These are phyloP conservation scores for Eucalyptus lansdowneana DNA, from an alignment of 345 rosid genomes.

Conservation along the genomic window DNA sequence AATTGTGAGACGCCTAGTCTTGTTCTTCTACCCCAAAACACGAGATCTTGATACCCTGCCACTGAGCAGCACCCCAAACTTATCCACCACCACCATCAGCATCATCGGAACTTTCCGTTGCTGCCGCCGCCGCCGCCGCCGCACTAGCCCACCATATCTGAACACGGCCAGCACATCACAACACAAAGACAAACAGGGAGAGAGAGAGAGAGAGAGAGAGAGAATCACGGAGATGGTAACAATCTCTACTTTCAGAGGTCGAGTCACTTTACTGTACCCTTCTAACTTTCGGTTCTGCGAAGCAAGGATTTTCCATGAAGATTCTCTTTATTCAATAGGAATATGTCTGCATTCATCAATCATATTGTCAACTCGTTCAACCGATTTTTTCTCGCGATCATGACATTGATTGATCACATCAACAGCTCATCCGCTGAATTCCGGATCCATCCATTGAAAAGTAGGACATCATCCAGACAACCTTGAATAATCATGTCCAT, in stretches of 20 bases:
- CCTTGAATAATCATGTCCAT: background rate
- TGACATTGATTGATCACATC: background rate
- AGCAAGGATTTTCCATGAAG: background rate
- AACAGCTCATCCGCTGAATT: background rate
- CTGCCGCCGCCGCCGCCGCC: rapidly evolving
- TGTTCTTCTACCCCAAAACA: background rate
- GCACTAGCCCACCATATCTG: background rate
- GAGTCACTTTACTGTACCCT: background rate
- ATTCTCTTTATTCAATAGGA: background rate
- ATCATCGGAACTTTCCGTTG: background rate
- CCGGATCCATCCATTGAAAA: background rate
- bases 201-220: background rate
- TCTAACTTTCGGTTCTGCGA: background rate
- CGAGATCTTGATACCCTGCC: background rate
- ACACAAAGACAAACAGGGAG: background rate
- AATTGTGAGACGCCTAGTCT: background rate
- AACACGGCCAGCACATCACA: background rate
- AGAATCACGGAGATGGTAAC: background rate
- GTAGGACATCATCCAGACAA: background rate
- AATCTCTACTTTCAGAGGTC: background rate
- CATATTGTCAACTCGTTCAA: background rate
- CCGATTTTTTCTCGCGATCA: background rate
- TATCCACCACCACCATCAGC: background rate
- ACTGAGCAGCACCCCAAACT: background rate
- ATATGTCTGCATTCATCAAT: background rate